phyloP scores from a whole-genome alignment of 129 eudicot genomes.

The Glebionis coronaria region DNA sequence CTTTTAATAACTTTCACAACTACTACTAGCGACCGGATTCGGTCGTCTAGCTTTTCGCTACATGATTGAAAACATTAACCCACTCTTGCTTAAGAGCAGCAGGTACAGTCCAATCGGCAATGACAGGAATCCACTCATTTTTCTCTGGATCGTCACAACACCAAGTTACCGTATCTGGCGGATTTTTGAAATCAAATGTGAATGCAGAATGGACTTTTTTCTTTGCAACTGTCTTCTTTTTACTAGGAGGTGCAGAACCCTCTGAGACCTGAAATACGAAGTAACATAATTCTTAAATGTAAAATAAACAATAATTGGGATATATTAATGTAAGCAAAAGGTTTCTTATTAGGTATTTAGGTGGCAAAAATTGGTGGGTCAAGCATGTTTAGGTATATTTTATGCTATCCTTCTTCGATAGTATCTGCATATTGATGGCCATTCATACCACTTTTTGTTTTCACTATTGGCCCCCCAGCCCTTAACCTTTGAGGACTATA shows the following conservation, averaged over 20 bases:
- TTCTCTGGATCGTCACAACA: constrained; percentile 25
- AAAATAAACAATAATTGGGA: neutral
- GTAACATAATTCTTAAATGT: neutral
- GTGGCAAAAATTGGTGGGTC: no score
- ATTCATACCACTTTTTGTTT: no score
- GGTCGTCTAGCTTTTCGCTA: constrained; percentile 12
- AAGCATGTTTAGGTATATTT: no score
- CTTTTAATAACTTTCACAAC: neutral
- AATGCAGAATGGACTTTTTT: constrained; percentile 31
- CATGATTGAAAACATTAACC: constrained; percentile 42
- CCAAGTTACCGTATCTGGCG: constrained; percentile 50
- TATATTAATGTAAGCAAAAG: neutral
- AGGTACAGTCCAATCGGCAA: constrained; percentile 33
- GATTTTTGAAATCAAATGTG: constrained; percentile 38
- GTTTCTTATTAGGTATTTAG: no score
- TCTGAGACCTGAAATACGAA: constrained; percentile 35
- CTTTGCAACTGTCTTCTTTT: constrained; percentile 40
- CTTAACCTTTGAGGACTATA: no score
- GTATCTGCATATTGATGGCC: no score
- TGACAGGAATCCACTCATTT: constrained; percentile 46
- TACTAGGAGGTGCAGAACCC: constrained; percentile 29
- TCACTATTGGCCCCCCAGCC: no score
- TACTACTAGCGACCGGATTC: constrained; percentile 5
- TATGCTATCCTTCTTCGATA: no score
- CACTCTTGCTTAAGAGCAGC: constrained; percentile 39